These are phyloP conservation scores for Secale cereale DNA, from an alignment of 176 grass and related monocot genomes.

Conservation along the genomic window DNA sequence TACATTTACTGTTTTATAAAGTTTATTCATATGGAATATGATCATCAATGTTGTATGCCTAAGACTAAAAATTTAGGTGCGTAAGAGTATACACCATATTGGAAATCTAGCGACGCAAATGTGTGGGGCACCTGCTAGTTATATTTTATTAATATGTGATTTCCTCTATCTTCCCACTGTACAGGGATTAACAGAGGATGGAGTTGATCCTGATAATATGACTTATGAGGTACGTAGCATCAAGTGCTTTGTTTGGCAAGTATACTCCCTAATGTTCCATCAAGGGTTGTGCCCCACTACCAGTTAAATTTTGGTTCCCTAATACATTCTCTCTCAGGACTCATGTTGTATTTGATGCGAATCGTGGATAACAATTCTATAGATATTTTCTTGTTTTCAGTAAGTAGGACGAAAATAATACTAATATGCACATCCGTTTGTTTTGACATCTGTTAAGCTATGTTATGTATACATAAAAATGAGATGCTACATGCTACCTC, in stretches of 20 bases:
- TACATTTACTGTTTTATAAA: not conserved
- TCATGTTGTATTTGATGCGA: not conserved
- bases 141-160: not conserved
- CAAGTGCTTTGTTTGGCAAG: conserved; percentile 7
- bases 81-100: not conserved
- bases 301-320: conserved; percentile 10
- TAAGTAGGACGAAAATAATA: not conserved
- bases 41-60: not conserved
- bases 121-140: not conserved
- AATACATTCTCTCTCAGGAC: not conserved
- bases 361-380: not conserved
- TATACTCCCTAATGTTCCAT: conserved; percentile 6
- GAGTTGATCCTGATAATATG: conserved; percentile 84
- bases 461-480: not conserved
- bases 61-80: too few species aligned
- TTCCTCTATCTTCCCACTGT: conserved; percentile 28
- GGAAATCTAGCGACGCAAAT: not conserved
- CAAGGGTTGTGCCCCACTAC: not conserved
- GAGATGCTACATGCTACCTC: not conserved
- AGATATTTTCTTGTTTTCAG: not conserved
- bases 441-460: not conserved
- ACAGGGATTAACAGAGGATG: conserved; percentile 56
- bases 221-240: conserved; percentile 70
- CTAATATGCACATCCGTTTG: not conserved
- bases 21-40: not conserved